These are phyloP conservation scores for Tillandsia leiboldiana DNA, from an alignment of 176 grass and related monocot species.

Conservation along the genomic window DNA sequence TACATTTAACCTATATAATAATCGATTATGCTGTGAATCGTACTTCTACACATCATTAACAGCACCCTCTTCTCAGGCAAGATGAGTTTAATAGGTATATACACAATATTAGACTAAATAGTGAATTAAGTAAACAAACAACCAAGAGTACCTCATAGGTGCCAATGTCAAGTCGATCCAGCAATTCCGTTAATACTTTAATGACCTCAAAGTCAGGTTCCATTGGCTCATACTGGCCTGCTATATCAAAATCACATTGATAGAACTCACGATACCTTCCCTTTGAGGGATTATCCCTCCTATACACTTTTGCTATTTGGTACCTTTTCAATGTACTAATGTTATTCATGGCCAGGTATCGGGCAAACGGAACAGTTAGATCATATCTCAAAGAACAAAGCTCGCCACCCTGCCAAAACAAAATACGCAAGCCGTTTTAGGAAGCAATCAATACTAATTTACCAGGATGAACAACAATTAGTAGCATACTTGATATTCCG, in stretches of 20 bases:
- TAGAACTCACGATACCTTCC: conserved; percentile 95
- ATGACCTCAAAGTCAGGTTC: conserved; percentile 90
- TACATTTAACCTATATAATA: neutral
- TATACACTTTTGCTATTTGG: conserved; percentile 98
- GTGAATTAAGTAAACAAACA: neutral
- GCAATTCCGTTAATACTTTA: conserved; percentile 76
- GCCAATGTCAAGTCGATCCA: conserved; percentile 86
- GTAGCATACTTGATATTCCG: too few species aligned
- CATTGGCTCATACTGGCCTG: conserved; percentile 76
- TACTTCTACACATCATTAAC: neutral
- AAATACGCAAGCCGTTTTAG: neutral
- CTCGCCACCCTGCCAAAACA: conserved; percentile 67
- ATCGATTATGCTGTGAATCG: neutral
- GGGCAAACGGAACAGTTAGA: conserved; percentile 90
- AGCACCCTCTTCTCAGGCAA: neutral
- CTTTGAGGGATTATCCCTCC: conserved; percentile 97
- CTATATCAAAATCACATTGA: conserved; percentile 96
- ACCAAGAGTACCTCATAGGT: conserved; percentile 41
- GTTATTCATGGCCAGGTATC: conserved; percentile 90
- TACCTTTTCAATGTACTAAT: conserved; percentile 75
- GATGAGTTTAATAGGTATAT: neutral
- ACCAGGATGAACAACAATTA: too few species aligned
- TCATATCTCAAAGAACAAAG: conserved; percentile 96
- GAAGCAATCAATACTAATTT: neutral
- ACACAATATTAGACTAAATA: neutral